Evolutionary conservation across 306 rosid species (phyloP).

Genomic region (Lagenaria siceraria): DNA sequence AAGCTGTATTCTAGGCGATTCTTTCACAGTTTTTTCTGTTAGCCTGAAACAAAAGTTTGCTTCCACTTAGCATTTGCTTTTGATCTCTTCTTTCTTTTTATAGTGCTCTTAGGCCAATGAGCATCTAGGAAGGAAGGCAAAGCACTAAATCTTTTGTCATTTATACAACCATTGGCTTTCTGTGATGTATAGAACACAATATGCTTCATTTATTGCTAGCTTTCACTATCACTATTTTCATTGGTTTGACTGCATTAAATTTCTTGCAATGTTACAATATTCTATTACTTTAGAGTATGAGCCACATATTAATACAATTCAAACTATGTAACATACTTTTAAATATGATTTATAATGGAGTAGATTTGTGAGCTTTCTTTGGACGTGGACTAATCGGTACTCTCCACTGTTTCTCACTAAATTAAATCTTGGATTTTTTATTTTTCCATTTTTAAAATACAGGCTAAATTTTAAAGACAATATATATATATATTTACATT

Average conservation of each 20-base stretch:
- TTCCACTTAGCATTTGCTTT: slow-evolving; percentile 4
- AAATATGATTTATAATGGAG: neutral
- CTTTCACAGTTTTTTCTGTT: slow-evolving; percentile 7
- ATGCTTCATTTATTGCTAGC: neutral
- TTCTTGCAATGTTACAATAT: neutral
- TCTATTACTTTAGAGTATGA: neutral
- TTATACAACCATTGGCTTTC: neutral
- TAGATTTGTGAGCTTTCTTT: neutral
- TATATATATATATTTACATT: no score
- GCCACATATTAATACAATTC: neutral
- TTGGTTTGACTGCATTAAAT: neutral
- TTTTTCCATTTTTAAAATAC: no score
- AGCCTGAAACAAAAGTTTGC: neutral
- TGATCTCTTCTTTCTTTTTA: neutral
- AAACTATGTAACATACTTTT: neutral
- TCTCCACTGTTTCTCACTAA: neutral
- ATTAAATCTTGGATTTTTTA: no score
- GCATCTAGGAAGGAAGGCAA: neutral
- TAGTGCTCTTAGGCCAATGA: neutral
- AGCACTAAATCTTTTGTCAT: neutral
- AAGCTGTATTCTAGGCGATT: neutral
- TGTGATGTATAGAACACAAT: neutral
- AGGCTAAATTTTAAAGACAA: no score
- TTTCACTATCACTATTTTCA: neutral
- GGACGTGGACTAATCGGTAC: neutral